A percentile compares a stretch with the other conserved stretches of the same genome.
These are phyloP conservation scores for Malus hybrid DNA, from an alignment of 331 rosid genomes.

Conservation along the genomic window DNA sequence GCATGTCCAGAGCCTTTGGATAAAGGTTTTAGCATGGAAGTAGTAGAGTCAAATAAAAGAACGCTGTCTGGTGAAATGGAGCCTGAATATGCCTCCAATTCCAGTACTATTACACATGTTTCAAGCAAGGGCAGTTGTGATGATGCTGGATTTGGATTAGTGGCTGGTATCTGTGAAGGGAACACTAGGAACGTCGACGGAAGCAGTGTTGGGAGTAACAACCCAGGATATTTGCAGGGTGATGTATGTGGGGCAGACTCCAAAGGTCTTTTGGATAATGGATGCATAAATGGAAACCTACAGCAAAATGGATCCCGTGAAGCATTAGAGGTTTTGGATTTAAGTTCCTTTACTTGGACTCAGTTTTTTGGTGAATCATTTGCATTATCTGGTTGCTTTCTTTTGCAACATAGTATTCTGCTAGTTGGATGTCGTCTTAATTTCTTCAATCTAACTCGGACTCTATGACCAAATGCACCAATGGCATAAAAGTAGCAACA, in stretches of 20 bases:
- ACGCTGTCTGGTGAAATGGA: slow-evolving; percentile 34
- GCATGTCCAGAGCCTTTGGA: slow-evolving; percentile 8
- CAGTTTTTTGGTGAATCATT: neutral
- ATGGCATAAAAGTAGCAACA: slow-evolving; percentile 11
- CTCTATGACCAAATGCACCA: slow-evolving; percentile 20
- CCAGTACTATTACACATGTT: slow-evolving; percentile 42
- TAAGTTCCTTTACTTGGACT: slow-evolving; percentile 22
- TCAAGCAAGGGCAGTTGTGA: slow-evolving; percentile 52
- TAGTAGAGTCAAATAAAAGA: slow-evolving; percentile 26
- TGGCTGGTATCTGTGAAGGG: slow-evolving; percentile 28
- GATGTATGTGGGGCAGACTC: slow-evolving; percentile 27
- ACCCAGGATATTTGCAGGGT: slow-evolving; percentile 19
- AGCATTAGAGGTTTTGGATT: slow-evolving; percentile 63
- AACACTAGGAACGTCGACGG: slow-evolving; percentile 29
- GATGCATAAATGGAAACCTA: slow-evolving; percentile 18
- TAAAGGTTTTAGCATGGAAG: slow-evolving; percentile 22
- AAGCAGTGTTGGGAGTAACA: slow-evolving; percentile 17
- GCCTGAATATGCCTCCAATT: slow-evolving; percentile 45
- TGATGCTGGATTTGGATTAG: slow-evolving; percentile 37
- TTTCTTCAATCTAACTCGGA: slow-evolving; percentile 8
- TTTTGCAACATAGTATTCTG: neutral
- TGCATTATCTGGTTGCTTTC: neutral
- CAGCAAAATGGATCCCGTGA: slow-evolving; percentile 24
- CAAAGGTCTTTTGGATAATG: slow-evolving; percentile 15
- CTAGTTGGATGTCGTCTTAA: slow-evolving; percentile 14